Conservation (phyloP, 2,329 filamentous ascomycete genomes). For the Diaporthe amygdali region DNA sequence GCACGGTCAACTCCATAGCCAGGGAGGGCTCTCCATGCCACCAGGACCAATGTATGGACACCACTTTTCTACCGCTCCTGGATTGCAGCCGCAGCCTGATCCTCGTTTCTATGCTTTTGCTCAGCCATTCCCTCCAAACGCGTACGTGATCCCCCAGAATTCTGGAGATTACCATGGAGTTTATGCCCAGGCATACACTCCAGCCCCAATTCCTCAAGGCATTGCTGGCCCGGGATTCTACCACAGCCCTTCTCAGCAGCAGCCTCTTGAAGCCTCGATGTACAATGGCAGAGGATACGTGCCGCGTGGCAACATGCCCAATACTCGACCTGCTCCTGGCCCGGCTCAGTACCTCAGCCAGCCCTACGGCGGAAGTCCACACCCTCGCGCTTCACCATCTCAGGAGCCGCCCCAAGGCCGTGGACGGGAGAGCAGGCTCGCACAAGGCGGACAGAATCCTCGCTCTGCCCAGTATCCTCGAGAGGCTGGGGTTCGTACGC, state of each 20-base stretch:
- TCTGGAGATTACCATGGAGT: neutral
- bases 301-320: neutral
- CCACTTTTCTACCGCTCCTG: neutral
- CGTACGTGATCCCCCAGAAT: neutral
- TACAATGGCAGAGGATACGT: neutral
- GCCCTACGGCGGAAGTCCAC: neutral
- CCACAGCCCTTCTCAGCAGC: neutral
- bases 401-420: neutral
- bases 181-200: neutral
- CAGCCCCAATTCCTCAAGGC: neutral
- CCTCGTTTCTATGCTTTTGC: neutral
- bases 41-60: neutral
- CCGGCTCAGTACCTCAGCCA: neutral
- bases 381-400: neutral
- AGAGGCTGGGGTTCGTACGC: neutral
- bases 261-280: neutral
- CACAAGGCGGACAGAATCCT: neutral
- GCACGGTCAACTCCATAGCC: neutral
- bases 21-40: neutral
- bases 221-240: neutral
- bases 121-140: neutral
- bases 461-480: neutral
- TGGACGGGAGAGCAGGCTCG: neutral
- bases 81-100: neutral
- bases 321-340: neutral